Conservation (phyloP, 2,329 filamentous ascomycete genomes). For the Fusarium virguliforme region DNA sequence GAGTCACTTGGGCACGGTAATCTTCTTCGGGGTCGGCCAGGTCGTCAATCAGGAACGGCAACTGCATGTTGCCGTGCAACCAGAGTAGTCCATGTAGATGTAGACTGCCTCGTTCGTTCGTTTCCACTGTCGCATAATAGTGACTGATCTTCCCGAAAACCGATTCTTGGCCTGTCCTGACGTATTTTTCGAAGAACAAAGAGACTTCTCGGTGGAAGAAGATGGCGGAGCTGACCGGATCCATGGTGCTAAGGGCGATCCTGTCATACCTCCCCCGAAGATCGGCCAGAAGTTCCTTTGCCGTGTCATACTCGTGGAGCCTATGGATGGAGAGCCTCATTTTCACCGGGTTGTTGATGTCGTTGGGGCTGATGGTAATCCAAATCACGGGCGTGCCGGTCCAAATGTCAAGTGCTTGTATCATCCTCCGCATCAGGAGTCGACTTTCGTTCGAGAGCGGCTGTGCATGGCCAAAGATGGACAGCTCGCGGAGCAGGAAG, state of each 20-base stretch:
- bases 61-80: background rate
- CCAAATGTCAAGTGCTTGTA: slow-evolving; percentile 23
- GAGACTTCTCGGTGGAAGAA: background rate
- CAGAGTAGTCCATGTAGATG: slow-evolving; percentile 2
- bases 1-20: background rate
- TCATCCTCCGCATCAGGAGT: slow-evolving; percentile 24
- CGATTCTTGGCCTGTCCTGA: slow-evolving; percentile 1
- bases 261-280: background rate
- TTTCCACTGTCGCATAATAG: too few species aligned
- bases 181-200: background rate
- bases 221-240: background rate
- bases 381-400: slow-evolving; percentile 25
- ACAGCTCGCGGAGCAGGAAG: background rate
- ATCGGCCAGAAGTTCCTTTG: background rate
- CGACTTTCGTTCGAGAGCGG: slow-evolving; percentile 27
- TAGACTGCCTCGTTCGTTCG: slow-evolving; percentile 7
- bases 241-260: too few species aligned
- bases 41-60: slow-evolving; percentile 2
- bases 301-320: slow-evolving; percentile 12
- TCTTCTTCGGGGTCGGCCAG: background rate
- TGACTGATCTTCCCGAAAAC: background rate
- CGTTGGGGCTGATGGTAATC: slow-evolving; percentile 29
- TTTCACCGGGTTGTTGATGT: slow-evolving; percentile 34
- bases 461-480: too few species aligned
- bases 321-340: slow-evolving; percentile 26